Percentiles rank a stretch among this genome's conserved stretches.
These are phyloP conservation scores for Pleurotus sapidus DNA, from an alignment of 768 basidiomycete genomes.

Conservation along the genomic window DNA sequence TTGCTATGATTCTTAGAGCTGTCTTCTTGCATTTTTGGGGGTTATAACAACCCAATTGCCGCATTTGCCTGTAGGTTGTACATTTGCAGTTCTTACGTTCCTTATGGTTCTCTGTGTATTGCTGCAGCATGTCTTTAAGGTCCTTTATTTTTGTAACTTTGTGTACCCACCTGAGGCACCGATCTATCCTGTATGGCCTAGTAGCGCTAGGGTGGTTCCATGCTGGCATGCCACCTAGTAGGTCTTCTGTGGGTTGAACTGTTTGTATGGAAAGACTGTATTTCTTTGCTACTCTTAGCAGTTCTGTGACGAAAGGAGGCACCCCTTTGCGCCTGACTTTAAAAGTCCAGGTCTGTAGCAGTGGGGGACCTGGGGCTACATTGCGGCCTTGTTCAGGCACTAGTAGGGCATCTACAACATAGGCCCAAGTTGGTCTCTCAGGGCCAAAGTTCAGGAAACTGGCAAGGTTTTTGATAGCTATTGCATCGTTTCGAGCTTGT, in stretches of 20 bases:
- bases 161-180: not conserved
- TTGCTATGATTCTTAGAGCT: too few relatives aligned
- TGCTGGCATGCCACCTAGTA: not conserved
- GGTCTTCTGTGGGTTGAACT: not conserved
- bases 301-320: not conserved
- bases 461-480: slow-evolving; percentile 10
- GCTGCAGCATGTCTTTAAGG: not conserved
- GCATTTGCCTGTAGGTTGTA: not conserved
- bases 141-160: not conserved
- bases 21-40: too few relatives aligned
- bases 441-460: slow-evolving; percentile 1
- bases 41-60: not conserved
- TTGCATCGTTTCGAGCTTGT: slow-evolving; percentile 10
- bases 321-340: not conserved
- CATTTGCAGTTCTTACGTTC: not conserved
- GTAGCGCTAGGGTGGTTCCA: not conserved
- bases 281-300: slow-evolving; percentile 6
- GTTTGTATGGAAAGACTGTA: not conserved
- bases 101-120: not conserved
- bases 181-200: not conserved
- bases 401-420: not conserved
- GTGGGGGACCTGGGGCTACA: not conserved
- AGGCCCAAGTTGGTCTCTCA: slow-evolving; percentile 2
- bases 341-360: not conserved
- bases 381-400: not conserved